Percentiles rank a stretch among this genome's conserved stretches.
phyloP scores from a whole-genome alignment of 2,329 filamentous ascomycete species.

The Aspergillus pseudoterreus region DNA sequence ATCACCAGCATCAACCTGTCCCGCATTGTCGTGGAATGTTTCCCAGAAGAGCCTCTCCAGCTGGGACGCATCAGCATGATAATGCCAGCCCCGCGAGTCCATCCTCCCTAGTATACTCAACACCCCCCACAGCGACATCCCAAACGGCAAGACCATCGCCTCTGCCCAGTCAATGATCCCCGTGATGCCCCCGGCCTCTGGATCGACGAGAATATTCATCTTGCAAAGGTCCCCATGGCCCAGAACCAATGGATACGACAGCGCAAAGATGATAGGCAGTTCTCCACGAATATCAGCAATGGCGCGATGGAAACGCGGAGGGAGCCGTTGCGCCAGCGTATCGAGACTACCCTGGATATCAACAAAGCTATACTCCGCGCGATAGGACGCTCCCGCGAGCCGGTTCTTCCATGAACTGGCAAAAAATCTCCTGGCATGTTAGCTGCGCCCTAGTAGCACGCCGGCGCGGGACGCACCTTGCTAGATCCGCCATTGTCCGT shows the following conservation, averaged over 20 bases:
- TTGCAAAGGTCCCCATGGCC: slow-evolving; percentile 11
- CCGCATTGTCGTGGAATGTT: slow-evolving; percentile 1
- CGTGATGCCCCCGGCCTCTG: slow-evolving; percentile 10
- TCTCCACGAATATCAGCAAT: slow-evolving; percentile 5
- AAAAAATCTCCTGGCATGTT: slow-evolving; percentile 13
- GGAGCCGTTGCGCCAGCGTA: slow-evolving; percentile 6
- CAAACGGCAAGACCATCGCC: slow-evolving; percentile 15
- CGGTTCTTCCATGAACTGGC: slow-evolving; percentile 15
- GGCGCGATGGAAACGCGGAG: slow-evolving; percentile 3
- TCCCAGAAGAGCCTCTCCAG: slow-evolving; percentile 13
- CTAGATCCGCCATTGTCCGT: slow-evolving; percentile 15
- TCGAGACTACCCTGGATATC: slow-evolving; percentile 10
- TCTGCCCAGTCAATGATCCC: slow-evolving; percentile 18
- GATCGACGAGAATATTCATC: slow-evolving; percentile 13
- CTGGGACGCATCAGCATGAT: slow-evolving; percentile 1
- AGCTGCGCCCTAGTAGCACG: slow-evolving; percentile 4
- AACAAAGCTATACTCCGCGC: slow-evolving; percentile 4
- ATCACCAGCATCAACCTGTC: too few species aligned
- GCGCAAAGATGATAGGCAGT: slow-evolving; percentile 8
- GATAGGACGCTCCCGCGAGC: slow-evolving; percentile 1
- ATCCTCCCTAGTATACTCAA: slow-evolving; percentile 12
- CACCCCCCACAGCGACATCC: slow-evolving; percentile 17
- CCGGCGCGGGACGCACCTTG: slow-evolving; percentile 9
- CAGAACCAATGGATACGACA: slow-evolving; percentile 8
- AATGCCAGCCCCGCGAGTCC: slow-evolving; percentile 14